These are phyloP conservation scores for Friedmanniomyces simplex DNA, from an alignment of 495 filamentous ascomycete species.

Conservation along the genomic window DNA sequence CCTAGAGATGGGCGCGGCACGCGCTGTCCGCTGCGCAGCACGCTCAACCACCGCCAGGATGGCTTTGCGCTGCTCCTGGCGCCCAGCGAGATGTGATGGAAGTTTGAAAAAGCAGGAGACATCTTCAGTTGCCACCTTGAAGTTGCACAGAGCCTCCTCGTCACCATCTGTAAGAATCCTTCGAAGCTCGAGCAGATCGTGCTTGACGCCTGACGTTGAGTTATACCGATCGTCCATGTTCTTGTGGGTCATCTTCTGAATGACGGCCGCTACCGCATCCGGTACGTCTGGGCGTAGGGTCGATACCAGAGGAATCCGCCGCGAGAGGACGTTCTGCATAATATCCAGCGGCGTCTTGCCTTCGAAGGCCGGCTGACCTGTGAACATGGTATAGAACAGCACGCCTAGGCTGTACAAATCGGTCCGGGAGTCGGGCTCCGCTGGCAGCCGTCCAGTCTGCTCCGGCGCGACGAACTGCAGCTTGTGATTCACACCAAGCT, in stretches of 20 bases:
- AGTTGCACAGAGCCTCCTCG: slow-evolving; percentile 53
- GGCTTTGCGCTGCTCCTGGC: slow-evolving; percentile 55
- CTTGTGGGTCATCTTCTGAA: slow-evolving; percentile 84
- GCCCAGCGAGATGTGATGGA: slow-evolving; percentile 67
- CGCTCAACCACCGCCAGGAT: slow-evolving; percentile 64
- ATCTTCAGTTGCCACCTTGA: slow-evolving; percentile 62
- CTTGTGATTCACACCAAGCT: slow-evolving; percentile 73
- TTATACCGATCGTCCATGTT: slow-evolving; percentile 74
- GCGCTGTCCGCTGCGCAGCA: slow-evolving; percentile 39
- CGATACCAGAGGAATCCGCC: slow-evolving; percentile 63
- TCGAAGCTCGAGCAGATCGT: slow-evolving; percentile 61
- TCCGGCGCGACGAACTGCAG: slow-evolving; percentile 82
- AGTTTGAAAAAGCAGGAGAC: slow-evolving; percentile 80
- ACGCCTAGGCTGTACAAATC: slow-evolving; percentile 85
- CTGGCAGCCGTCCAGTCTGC: slow-evolving; percentile 81
- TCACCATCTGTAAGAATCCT: slow-evolving; percentile 68
- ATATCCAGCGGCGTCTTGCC: slow-evolving; percentile 73
- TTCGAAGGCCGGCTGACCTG: slow-evolving; percentile 64
- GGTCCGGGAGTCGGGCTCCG: slow-evolving; percentile 77
- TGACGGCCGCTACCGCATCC: slow-evolving; percentile 64
- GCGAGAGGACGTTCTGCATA: slow-evolving; percentile 72
- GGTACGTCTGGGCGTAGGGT: slow-evolving; percentile 67
- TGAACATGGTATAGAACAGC: slow-evolving; percentile 76
- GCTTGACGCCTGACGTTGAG: slow-evolving; percentile 67
- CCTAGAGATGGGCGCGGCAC: slow-evolving; percentile 35